Percentiles rank a stretch among this genome's conserved stretches.
phyloP scores from a whole-genome alignment of 1,284 basidiomycete genomes.

The Leccinum solheimii region DNA sequence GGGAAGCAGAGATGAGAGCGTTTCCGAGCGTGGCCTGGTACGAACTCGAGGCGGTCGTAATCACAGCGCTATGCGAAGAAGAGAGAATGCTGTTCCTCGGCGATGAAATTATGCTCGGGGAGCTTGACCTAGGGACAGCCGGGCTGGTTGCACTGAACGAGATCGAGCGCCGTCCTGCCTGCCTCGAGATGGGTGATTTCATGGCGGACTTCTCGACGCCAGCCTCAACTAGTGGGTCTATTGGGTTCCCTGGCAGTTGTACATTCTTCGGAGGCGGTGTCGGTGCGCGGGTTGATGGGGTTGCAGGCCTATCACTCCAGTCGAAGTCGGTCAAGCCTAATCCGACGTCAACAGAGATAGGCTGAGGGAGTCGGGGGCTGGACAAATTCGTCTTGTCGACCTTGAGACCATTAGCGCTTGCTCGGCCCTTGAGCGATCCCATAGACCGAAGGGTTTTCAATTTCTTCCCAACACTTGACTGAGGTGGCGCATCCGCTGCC shows the following conservation, averaged over 20 bases:
- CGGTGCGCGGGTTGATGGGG: conserved; percentile 25
- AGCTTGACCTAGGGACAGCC: conserved; percentile 39
- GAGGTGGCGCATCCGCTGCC: conserved; percentile 38
- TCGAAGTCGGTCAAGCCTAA: conserved; percentile 59
- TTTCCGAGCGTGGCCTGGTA: conserved; percentile 77
- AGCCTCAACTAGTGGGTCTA: conserved; percentile 21
- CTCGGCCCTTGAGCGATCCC: conserved; percentile 67
- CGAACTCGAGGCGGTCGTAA: conserved; percentile 39
- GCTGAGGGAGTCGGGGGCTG: conserved; percentile 53
- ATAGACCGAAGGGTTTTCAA: conserved; percentile 76
- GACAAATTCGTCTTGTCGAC: conserved; percentile 40
- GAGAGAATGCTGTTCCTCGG: conserved; percentile 48
- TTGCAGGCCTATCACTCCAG: conserved; percentile 44
- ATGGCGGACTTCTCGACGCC: conserved; percentile 22
- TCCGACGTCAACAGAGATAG: conserved; percentile 54
- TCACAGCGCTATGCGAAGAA: conserved; percentile 36
- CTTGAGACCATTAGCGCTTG: conserved; percentile 26
- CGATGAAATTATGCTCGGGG: conserved; percentile 49
- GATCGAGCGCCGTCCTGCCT: conserved; percentile 59
- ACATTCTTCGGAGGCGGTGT: conserved; percentile 22
- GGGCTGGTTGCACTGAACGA: conserved; percentile 50
- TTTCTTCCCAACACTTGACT: conserved; percentile 45
- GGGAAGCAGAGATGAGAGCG: conserved; percentile 89
- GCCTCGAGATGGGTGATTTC: conserved; percentile 29
- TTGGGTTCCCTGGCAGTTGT: conserved; percentile 25